Conservation (phyloP, 768 basidiomycete species). For the Lyophyllum shimeji region DNA sequence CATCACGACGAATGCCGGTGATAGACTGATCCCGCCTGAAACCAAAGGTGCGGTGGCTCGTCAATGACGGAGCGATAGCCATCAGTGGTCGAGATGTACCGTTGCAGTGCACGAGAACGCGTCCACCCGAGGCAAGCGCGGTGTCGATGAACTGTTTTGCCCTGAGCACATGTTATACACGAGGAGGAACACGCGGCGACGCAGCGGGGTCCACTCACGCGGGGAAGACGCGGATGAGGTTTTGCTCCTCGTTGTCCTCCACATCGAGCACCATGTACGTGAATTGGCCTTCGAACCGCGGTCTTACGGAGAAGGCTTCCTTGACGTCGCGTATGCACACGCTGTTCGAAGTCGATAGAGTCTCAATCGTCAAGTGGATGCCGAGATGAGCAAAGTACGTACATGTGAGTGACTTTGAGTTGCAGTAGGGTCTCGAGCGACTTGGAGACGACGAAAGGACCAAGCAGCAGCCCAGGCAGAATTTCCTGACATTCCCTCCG, state of each 20-base stretch:
- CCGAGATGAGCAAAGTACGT: slow-evolving; percentile 15
- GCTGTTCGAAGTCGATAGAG: slow-evolving; percentile 36
- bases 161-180: slow-evolving; percentile 33
- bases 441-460: slow-evolving; percentile 88
- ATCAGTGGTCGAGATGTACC: slow-evolving; percentile 42
- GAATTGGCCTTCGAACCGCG: slow-evolving; percentile 81
- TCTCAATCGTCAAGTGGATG: slow-evolving; percentile 2
- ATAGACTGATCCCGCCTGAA: slow-evolving; percentile 82
- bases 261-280: slow-evolving; percentile 81
- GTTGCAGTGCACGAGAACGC: slow-evolving; percentile 88
- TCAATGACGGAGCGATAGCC: not conserved
- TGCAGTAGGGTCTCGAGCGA: slow-evolving; percentile 64
- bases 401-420: slow-evolving; percentile 86
- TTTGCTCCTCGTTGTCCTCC: slow-evolving; percentile 92
- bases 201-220: slow-evolving; percentile 42
- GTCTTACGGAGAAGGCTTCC: slow-evolving; percentile 86
- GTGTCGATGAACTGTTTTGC: slow-evolving; percentile 75
- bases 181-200: not conserved
- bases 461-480: slow-evolving; percentile 75
- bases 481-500: slow-evolving; percentile 94
- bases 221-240: slow-evolving; percentile 90
- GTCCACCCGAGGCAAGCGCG: slow-evolving; percentile 62
- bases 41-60: not conserved
- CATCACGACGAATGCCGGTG: slow-evolving; percentile 90
- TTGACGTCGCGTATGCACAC: slow-evolving; percentile 88